phyloP scores from a whole-genome alignment of 352 stramenopile genomes.

The Phytophthora pinifolia region DNA sequence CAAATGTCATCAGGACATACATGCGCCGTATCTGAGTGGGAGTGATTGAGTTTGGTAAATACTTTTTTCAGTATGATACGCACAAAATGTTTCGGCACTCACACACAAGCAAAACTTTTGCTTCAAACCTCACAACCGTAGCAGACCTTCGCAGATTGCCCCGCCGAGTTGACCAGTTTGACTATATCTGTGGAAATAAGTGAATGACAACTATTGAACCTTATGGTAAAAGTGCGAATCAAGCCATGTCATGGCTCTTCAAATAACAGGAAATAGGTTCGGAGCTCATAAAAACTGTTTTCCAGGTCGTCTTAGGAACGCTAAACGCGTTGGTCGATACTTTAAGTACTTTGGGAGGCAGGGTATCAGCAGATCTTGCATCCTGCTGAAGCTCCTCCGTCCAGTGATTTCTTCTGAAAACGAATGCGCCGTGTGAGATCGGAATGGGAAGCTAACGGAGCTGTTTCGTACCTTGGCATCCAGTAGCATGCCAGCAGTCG shows the following conservation, averaged over 20 bases:
- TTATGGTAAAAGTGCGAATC: no score
- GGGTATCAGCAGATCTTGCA: slow-evolving; percentile 28
- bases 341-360: background rate
- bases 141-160: no score
- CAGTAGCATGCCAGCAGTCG: slow-evolving; percentile 19
- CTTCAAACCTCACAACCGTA: no score
- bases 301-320: background rate
- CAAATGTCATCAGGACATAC: slow-evolving; percentile 9
- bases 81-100: no score
- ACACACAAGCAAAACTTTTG: no score
- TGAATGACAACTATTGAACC: no score
- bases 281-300: no score
- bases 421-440: slow-evolving; percentile 2
- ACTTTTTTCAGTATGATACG: slow-evolving; percentile 1
- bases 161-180: no score
- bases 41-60: slow-evolving; percentile 16
- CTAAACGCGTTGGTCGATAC: slow-evolving; percentile 1
- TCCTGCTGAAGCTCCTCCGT: slow-evolving; percentile 15
- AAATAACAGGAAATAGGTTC: no score
- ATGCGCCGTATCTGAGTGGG: slow-evolving; percentile 11
- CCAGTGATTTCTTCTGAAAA: slow-evolving; percentile 20
- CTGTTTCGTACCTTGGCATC: slow-evolving; percentile 18
- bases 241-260: no score
- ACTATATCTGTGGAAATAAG: no score
- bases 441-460: background rate